These are phyloP conservation scores for Aspergillus carlsbadensis DNA, from an alignment of 495 filamentous ascomycete species.

Conservation along the genomic window DNA sequence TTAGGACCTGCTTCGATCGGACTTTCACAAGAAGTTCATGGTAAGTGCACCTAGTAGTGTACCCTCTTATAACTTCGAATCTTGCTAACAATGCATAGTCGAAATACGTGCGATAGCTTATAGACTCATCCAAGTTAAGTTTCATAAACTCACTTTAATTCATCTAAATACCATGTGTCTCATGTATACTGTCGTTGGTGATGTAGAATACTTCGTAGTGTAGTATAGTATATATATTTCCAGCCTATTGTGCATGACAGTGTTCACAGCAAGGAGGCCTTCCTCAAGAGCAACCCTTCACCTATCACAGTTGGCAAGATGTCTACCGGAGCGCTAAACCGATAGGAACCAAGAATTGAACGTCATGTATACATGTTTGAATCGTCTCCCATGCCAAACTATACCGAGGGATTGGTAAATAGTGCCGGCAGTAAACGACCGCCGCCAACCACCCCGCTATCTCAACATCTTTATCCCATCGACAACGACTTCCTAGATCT, in stretches of 20 bases:
- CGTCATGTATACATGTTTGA: neutral
- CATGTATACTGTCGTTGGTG: too few species aligned
- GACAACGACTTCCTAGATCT: neutral
- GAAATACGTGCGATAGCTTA: conserved; percentile 63
- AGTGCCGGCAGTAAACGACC: conserved; percentile 19
- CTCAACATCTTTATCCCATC: neutral
- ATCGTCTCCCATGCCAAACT: neutral
- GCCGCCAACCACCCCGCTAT: conserved; percentile 13
- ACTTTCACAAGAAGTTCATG: conserved; percentile 99
- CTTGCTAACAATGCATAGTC: conserved; percentile 48
- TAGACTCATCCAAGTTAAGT: neutral
- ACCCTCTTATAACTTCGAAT: conserved; percentile 1
- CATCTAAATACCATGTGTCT: too few species aligned
- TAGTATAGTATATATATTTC: too few species aligned
- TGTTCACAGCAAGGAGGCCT: too few species aligned
- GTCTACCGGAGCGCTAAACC: too few species aligned
- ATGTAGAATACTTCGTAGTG: too few species aligned
- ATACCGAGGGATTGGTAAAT: neutral
- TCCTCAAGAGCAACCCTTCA: too few species aligned
- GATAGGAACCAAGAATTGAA: too few species aligned
- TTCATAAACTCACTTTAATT: too few species aligned
- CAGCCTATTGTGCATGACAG: too few species aligned
- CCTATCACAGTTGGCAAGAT: too few species aligned
- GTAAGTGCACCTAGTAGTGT: conserved; percentile 50
- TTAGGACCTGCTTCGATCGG: conserved; percentile 85